These are phyloP conservation scores for Desmodesmus armatus DNA, from an alignment of 139 green algal species.

Conservation along the genomic window DNA sequence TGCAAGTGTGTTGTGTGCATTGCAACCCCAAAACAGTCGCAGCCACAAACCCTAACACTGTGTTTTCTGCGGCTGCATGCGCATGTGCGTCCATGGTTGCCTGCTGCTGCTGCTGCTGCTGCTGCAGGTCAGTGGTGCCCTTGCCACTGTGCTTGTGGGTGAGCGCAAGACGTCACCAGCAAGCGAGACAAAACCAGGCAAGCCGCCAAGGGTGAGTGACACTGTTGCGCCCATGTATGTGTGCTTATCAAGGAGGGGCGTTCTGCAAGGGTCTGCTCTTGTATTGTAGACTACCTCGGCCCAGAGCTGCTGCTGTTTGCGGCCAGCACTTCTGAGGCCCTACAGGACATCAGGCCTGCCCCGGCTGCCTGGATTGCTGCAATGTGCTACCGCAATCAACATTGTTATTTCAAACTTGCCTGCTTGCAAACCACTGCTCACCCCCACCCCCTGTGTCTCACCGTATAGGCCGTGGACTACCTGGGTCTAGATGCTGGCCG, in stretches of 20 bases:
- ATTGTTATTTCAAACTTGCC: too few relatives aligned
- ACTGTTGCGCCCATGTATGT: not conserved
- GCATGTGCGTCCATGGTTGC: not conserved
- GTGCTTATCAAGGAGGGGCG: not conserved
- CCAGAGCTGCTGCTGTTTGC: not conserved
- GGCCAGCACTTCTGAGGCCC: not conserved
- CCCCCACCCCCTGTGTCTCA: too few relatives aligned
- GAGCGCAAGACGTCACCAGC: constrained; percentile 61
- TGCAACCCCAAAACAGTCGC: not conserved
- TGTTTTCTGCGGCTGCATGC: too few relatives aligned
- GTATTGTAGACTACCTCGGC: not conserved
- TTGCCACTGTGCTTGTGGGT: constrained; percentile 75
- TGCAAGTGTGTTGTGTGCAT: not conserved
- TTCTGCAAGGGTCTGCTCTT: not conserved
- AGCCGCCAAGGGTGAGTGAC: constrained; percentile 66
- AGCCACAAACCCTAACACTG: not conserved
- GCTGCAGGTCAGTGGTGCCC: constrained; percentile 51
- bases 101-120: not conserved
- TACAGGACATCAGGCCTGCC: not conserved
- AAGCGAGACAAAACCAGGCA: constrained; percentile 83
- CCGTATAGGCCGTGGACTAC: constrained; percentile 86
- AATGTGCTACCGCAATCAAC: too few relatives aligned
- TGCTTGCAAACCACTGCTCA: too few relatives aligned
- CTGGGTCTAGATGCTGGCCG: constrained; percentile 69
- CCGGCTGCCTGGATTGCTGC: not conserved